phyloP scores from a whole-genome alignment of 2,329 filamentous ascomycete species.

The Plectosphaerella sp. region DNA sequence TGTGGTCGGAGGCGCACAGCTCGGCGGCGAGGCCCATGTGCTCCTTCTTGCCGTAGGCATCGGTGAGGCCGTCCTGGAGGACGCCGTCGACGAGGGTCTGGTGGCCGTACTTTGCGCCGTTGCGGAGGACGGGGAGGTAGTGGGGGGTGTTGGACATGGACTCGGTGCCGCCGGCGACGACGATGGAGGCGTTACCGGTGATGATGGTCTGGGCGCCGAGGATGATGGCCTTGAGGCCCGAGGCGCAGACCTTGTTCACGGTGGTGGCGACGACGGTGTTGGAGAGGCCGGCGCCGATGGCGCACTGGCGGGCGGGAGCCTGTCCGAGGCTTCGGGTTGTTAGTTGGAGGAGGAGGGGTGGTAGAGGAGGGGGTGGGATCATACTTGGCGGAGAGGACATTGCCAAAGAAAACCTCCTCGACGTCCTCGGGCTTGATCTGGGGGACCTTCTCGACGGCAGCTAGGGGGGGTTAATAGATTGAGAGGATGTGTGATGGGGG shows the following conservation, averaged over 20 bases:
- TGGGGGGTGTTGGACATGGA: constrained; percentile 98
- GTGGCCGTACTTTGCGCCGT: constrained; percentile 90
- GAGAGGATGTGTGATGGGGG: neutral
- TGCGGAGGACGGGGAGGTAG: constrained; percentile 85
- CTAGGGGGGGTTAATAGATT: constrained; percentile 26
- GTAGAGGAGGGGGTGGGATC: constrained; percentile 16
- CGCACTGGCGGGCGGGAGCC: constrained; percentile 92
- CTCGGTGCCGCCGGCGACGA: constrained; percentile 92
- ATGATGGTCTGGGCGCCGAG: constrained; percentile 96
- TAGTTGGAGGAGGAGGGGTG: neutral
- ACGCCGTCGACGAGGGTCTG: constrained; percentile 85
- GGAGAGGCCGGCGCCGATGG: constrained; percentile 80
- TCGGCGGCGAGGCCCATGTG: constrained; percentile 95
- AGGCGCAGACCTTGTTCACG: constrained; percentile 99
- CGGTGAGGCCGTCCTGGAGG: constrained; percentile 89
- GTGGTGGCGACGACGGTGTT: constrained; percentile 81
- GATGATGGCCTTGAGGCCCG: constrained; percentile 88
- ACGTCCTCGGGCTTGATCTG: constrained; percentile 85
- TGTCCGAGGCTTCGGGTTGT: constrained; percentile 69
- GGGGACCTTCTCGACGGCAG: constrained; percentile 79
- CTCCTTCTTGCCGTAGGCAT: constrained; percentile 87
- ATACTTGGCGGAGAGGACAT: constrained; percentile 94
- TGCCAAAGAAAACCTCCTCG: constrained; percentile 96
- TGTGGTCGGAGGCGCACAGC: constrained; percentile 83
- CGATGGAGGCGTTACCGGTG: constrained; percentile 86